Evolutionary conservation across 805 yeast species (phyloP).

Genomic region (Candida qinlingensis): DNA sequence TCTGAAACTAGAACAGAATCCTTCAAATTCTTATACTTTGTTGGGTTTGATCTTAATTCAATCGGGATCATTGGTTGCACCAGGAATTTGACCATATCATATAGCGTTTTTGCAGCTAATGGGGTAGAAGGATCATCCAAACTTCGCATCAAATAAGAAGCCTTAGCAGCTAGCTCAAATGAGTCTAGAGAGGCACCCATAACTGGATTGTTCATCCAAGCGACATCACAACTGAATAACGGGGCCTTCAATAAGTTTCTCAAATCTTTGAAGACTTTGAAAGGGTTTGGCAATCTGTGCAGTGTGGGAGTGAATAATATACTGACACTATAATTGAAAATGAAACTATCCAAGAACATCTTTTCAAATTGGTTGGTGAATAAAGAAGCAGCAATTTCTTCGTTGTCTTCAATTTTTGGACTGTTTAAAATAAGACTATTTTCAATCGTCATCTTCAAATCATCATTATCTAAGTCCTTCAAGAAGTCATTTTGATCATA

Average conservation of each 20-base stretch:
- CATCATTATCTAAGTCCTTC: neutral
- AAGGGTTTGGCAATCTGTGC: conserved; percentile 38
- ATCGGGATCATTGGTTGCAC: conserved; percentile 19
- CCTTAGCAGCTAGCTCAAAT: conserved; percentile 32
- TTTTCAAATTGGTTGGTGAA: conserved; percentile 15
- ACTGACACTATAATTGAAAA: conserved; percentile 36
- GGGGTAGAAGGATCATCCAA: conserved; percentile 6
- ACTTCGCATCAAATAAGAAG: conserved; percentile 26
- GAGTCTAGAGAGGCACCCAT: conserved; percentile 33
- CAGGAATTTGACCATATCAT: conserved; percentile 14
- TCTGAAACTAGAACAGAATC: conserved; percentile 18
- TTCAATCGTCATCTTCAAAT: neutral
- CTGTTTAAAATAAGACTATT: neutral
- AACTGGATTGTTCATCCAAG: conserved; percentile 41
- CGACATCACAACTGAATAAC: conserved; percentile 31
- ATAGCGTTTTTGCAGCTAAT: conserved; percentile 11
- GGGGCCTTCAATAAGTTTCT: conserved; percentile 30
- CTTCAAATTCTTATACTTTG: conserved; percentile 11
- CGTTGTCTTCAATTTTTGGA: neutral
- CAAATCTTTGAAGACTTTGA: conserved; percentile 30
- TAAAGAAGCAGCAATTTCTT: neutral
- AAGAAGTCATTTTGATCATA: neutral
- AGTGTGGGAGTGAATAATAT: conserved; percentile 31
- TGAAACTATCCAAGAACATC: conserved; percentile 39
- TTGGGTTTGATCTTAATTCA: conserved; percentile 8